Evolutionary conservation across 1,284 basidiomycete species (phyloP).

Genomic region (Pholiota adiposa): DNA sequence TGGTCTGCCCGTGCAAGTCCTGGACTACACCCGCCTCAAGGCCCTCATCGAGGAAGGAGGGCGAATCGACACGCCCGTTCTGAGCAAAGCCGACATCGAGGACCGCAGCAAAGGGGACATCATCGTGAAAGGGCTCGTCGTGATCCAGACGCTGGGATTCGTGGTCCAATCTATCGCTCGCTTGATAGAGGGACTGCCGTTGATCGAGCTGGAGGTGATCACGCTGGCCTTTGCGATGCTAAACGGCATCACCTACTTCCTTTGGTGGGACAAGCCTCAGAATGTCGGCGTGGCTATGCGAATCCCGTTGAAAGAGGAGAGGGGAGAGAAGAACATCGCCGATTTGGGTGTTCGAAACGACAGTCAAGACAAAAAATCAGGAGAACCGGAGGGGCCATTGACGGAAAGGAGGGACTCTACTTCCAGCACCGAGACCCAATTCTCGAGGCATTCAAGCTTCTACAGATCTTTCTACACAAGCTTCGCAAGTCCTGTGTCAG

Average conservation of each 20-base stretch:
- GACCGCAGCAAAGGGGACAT: slow-evolving; percentile 8
- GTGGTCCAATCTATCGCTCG: slow-evolving; percentile 12
- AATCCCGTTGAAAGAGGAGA: background rate
- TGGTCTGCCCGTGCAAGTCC: background rate
- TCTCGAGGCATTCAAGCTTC: background rate
- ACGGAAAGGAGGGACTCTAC: background rate
- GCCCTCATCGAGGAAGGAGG: background rate
- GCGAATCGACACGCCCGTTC: slow-evolving; percentile 3
- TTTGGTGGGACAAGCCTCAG: slow-evolving; percentile 21
- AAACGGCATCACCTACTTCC: slow-evolving; percentile 10
- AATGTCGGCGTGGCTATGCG: slow-evolving; percentile 4
- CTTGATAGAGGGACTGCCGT: background rate
- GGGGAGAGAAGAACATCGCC: background rate
- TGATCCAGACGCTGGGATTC: slow-evolving; percentile 15
- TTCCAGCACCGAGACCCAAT: background rate
- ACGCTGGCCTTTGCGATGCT: slow-evolving; percentile 14
- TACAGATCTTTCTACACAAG: background rate
- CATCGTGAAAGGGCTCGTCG: slow-evolving; percentile 6
- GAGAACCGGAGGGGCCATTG: background rate
- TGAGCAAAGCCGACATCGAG: slow-evolving; percentile 6
- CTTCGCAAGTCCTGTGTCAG: background rate
- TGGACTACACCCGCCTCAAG: background rate
- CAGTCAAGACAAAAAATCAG: background rate
- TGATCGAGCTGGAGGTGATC: slow-evolving; percentile 16
- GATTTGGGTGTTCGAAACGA: background rate